Evolutionary conservation across 768 basidiomycete genomes (phyloP).

Genomic region (Astraeus odoratus): DNA sequence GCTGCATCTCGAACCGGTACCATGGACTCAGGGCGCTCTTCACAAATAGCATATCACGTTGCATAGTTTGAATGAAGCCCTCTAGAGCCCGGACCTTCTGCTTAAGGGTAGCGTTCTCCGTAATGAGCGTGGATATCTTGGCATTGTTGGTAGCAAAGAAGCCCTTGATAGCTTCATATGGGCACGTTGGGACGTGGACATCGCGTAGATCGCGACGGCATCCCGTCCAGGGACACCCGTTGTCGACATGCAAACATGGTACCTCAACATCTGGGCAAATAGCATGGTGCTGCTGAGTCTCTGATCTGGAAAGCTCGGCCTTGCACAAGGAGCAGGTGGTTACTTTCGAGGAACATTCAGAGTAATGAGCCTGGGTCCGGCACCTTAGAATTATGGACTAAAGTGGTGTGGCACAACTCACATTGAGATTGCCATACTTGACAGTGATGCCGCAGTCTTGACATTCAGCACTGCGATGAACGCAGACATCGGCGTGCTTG

Average conservation of each 20-base stretch:
- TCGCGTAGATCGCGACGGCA: constrained; percentile 28
- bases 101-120: constrained; percentile 62
- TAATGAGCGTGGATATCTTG: constrained; percentile 37
- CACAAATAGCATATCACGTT: constrained; percentile 49
- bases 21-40: constrained; percentile 62
- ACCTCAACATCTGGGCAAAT: constrained; percentile 35
- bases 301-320: constrained; percentile 28
- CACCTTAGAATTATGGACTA: constrained; percentile 2
- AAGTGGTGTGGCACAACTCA: constrained; percentile 16
- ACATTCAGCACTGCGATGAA: constrained; percentile 32
- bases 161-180: constrained; percentile 56
- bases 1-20: constrained; percentile 36
- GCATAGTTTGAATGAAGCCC: constrained; percentile 40
- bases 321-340: constrained; percentile 37
- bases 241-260: constrained; percentile 37
- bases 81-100: constrained; percentile 55
- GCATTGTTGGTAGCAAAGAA: constrained; percentile 43
- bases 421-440: constrained; percentile 32
- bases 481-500: constrained; percentile 34
- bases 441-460: constrained; percentile 31
- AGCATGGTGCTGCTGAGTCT: constrained; percentile 28
- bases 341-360: constrained; percentile 31
- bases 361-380: constrained; percentile 30
- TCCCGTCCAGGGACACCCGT: constrained; percentile 54
- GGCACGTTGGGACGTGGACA: constrained; percentile 38